Evolutionary conservation across 2,329 filamentous ascomycete genomes (phyloP).

Genomic region (Cryphonectria japonica): DNA sequence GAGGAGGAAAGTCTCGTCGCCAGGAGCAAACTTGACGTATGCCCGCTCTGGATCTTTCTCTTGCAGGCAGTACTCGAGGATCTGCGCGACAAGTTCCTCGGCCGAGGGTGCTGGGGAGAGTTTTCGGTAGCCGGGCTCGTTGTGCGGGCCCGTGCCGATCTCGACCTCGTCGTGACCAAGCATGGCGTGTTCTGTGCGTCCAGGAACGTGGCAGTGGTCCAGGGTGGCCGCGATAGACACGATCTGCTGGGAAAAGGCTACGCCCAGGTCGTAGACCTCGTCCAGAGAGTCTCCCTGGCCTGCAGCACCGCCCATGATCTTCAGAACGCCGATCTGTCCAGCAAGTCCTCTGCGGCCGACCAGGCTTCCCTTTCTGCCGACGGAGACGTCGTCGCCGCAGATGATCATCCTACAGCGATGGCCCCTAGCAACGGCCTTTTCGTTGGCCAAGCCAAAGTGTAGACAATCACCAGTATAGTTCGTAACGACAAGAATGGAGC

Average conservation of each 20-base stretch:
- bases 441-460: slow-evolving; percentile 63
- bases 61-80: slow-evolving; percentile 65
- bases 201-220: slow-evolving; percentile 64
- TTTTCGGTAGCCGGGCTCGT: slow-evolving; percentile 65
- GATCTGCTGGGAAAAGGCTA: slow-evolving; percentile 54
- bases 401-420: slow-evolving; percentile 61
- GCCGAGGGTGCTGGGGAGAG: slow-evolving; percentile 55
- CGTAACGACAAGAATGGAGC: slow-evolving; percentile 64
- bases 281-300: slow-evolving; percentile 53
- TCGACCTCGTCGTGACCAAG: slow-evolving; percentile 58
- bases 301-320: slow-evolving; percentile 57
- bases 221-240: slow-evolving; percentile 62
- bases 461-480: slow-evolving; percentile 69
- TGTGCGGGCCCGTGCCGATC: slow-evolving; percentile 69
- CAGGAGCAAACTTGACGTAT: slow-evolving; percentile 51
- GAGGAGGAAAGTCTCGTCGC: slow-evolving; percentile 56
- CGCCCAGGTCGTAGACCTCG: slow-evolving; percentile 53
- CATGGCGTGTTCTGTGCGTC: slow-evolving; percentile 52
- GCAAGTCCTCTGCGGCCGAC: slow-evolving; percentile 66
- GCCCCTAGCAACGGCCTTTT: slow-evolving; percentile 59
- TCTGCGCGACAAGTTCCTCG: slow-evolving; percentile 55
- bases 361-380: slow-evolving; percentile 59
- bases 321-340: slow-evolving; percentile 63
- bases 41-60: slow-evolving; percentile 54
- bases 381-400: slow-evolving; percentile 68